Evolutionary conservation across 345 rosid species (phyloP), one percentile per base, ranked within the genome.

Genomic region (Cochlearia excelsa): DNA sequence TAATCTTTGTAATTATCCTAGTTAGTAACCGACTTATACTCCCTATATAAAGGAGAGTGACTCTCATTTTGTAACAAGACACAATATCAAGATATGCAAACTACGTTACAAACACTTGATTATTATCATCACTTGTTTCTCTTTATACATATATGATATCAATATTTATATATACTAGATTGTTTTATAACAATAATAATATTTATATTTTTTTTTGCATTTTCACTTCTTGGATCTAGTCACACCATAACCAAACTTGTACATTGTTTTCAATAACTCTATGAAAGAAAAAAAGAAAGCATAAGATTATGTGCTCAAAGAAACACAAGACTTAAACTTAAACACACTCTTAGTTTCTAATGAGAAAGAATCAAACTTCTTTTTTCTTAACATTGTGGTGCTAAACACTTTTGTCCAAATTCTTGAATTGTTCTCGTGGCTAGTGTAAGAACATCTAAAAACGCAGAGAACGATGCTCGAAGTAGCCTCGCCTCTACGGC

Each of bases 401-500:
- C 30, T 44, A 16, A 16, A 39, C 16, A 59, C 31, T 53, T 66
- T 37, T 68, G 74, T 10, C 88, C 86, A 42, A 93, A 83, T 65
- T 87, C 92, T 78, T 85, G 90, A 9, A 93, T 77, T 6, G 96
- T 85, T 77, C 66, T 84, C 5, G 99, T 69, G 48, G 97, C 88
- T 1, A 89, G 83, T 0, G 81, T 77, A 42, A 93, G 95, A 30
- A 78, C 86, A 35, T 93, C 97, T 1, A 81, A 75, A 46, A 90
- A 90, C 11, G 97, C 80, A 46, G 97, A 89, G 71, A 80, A 87
- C 0, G 96, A 90, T 43, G 99, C 96, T n/a, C 95, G 85, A 34
- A 93, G 95, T 65, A 89, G 86, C 67, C 96, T 82, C 1, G 99
- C 97, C 74, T 93, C 97, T 1, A 81, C 70, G 30, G 97, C 97